Evolutionary conservation across 257 asterid species (phyloP), one percentile per base, ranked within the genome.

Genomic region (Scutellaria minor): DNA sequence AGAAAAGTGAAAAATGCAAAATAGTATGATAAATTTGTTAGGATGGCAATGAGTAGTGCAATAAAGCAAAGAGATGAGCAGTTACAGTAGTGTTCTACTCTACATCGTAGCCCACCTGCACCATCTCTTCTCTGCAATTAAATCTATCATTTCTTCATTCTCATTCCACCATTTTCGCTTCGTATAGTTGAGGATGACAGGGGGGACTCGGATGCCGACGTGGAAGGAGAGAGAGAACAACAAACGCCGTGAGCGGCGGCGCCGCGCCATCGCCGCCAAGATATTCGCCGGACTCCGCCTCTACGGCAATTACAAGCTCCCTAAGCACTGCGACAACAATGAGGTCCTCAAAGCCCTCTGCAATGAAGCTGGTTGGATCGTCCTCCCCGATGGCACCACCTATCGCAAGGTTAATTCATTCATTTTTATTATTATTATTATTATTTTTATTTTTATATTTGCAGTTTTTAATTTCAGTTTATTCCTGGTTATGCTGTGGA

Each of bases 211-310:
- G 76, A 70, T 78, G 80, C 93, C 96, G 59, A 78, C 91, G 31
- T 87, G 91, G 91, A 85, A 83, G 83, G 96, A 89, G 81, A 79
- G 93, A 74, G 93, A 89, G 89, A 89, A 89, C 76, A 89, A 89
- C 83, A 89, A 89, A 71, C 82, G 87, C 56, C 77, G 96, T 51
- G 96, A 89, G 83, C 79, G 93, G 72, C 77, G 89, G 56, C 76
- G 96, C 78, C 81, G 96, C 74, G 96, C 96, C 44, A 75, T 87
- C 27, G 91, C 93, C 5, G 93, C 96, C 53, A 89, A 85, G 74
- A 87, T 89, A 11, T 89, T 89, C 64, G 74, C 87, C 67, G 96
- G 96, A 11, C 80, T 89, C 65, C 85, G 96, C 54, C 80, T 83
- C 85, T 85, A 85, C 80, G 96, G 96, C 6, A 85, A 87, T 70